A percentile compares a stretch with the other conserved stretches of the same genome.
These are phyloP conservation scores for Trichosanthes cucumerina DNA, from an alignment of 306 rosid genomes.

Conservation along the genomic window DNA sequence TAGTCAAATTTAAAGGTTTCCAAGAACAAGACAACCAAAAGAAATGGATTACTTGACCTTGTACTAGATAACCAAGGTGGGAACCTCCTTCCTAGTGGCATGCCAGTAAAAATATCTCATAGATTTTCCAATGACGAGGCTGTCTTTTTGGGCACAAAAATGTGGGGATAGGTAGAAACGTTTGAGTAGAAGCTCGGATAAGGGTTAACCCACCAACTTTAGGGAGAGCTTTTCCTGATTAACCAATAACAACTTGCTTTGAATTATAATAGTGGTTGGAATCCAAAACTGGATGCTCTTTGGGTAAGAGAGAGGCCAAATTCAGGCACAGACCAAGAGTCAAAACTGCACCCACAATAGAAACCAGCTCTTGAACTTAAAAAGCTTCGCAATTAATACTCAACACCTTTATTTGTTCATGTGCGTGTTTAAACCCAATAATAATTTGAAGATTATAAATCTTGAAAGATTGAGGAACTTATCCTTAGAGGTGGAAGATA, in stretches of 20 bases:
- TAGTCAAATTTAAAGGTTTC: not conserved
- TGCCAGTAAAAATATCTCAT: not conserved
- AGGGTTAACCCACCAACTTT: not conserved
- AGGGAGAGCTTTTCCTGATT: not conserved
- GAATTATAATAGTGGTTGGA: not conserved
- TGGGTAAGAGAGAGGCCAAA: not conserved
- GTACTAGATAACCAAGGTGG: not conserved
- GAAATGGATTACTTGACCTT: not conserved
- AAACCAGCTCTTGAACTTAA: not conserved
- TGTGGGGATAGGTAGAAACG: not conserved
- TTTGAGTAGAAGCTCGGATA: not conserved
- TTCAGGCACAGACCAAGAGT: not conserved
- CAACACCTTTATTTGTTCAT: not conserved
- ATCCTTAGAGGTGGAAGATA: not conserved
- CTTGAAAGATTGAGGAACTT: not conserved
- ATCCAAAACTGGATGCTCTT: not conserved
- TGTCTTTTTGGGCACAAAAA: not conserved
- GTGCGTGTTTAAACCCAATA: not conserved
- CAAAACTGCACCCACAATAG: not conserved
- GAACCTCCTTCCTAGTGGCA: not conserved
- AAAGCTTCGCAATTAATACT: not conserved
- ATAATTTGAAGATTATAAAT: not conserved
- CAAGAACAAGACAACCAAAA: not conserved
- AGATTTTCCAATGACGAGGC: too few species aligned
- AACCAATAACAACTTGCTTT: not conserved